phyloP scores from a whole-genome alignment of 768 basidiomycete species.

The Kwoniella sp. region DNA sequence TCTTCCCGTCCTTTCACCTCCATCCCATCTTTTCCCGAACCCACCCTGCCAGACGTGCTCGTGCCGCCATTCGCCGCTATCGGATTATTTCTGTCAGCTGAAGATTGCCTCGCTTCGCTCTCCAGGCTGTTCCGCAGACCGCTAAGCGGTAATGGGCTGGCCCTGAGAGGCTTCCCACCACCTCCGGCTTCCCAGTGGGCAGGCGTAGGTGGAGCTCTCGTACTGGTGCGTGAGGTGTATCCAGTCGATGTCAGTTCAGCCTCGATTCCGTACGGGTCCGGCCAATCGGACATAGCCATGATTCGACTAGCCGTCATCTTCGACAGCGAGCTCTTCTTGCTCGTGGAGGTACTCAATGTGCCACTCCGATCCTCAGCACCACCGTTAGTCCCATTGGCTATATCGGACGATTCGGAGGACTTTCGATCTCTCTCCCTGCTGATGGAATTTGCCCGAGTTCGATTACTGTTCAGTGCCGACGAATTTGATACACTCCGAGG shows the following conservation, averaged over 20 bases:
- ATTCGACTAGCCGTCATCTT: conserved; percentile 23
- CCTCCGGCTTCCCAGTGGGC: not conserved
- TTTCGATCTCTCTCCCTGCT: not conserved
- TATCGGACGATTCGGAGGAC: not conserved
- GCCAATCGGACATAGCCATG: conserved; percentile 31
- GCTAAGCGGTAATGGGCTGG: conserved; percentile 15
- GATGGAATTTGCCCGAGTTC: not conserved
- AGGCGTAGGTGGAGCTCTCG: not conserved
- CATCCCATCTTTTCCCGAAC: not conserved
- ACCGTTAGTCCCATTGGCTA: not conserved
- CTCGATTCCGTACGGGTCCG: conserved; percentile 43
- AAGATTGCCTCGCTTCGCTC: not conserved
- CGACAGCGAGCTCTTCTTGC: conserved; percentile 21
- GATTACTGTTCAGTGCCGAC: not conserved
- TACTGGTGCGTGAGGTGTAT: conserved; percentile 3
- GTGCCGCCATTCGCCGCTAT: not conserved
- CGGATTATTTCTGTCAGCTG: not conserved
- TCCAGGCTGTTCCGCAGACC: not conserved
- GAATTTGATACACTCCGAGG: conserved; percentile 5
- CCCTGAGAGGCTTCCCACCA: not conserved
- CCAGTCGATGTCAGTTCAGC: conserved; percentile 12
- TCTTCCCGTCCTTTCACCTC: conserved; percentile 13
- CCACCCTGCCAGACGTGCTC: not conserved
- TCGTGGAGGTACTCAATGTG: conserved; percentile 8
- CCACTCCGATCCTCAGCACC: not conserved